Conservation (phyloP, 352 stramenopile genomes). For the Phytophthora colocasiae region DNA sequence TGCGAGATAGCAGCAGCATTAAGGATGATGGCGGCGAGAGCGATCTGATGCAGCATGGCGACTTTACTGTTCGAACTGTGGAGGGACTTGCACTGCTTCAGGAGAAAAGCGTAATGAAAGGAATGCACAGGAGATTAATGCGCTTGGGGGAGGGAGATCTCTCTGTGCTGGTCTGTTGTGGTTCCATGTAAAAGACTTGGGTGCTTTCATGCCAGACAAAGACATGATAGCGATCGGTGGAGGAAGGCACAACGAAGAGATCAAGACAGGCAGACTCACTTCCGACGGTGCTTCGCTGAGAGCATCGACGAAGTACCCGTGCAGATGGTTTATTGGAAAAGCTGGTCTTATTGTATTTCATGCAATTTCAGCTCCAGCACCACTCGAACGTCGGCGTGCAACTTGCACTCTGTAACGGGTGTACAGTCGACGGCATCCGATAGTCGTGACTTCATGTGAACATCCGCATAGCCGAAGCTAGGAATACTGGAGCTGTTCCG, state of each 20-base stretch:
- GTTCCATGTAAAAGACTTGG: constrained; percentile 20
- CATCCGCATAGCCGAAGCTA: too few relatives aligned
- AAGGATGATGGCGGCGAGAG: constrained; percentile 22
- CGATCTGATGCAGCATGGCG: constrained; percentile 30
- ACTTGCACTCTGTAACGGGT: neutral
- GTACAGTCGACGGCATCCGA: too few relatives aligned
- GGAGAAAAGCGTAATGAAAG: constrained; percentile 31
- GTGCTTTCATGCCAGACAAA: constrained; percentile 3
- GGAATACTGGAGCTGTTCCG: too few relatives aligned
- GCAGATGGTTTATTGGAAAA: constrained; percentile 21
- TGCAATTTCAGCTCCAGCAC: neutral
- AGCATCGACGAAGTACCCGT: neutral
- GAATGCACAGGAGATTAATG: constrained; percentile 12
- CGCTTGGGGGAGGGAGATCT: neutral
- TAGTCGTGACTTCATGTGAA: too few relatives aligned
- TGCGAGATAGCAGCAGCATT: constrained; percentile 21
- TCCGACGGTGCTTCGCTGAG: too few relatives aligned
- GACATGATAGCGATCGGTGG: constrained; percentile 3
- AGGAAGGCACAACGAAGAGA: constrained; percentile 1
- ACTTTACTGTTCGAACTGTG: constrained; percentile 2
- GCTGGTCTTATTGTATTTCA: constrained; percentile 5
- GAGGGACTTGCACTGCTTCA: neutral
- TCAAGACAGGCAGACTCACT: neutral
- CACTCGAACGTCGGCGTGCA: neutral
- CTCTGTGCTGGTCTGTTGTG: constrained; percentile 4